Base-by-base conservation (phyloP, 2,329 filamentous ascomycete species). In the Neonectria faginata region DNA sequence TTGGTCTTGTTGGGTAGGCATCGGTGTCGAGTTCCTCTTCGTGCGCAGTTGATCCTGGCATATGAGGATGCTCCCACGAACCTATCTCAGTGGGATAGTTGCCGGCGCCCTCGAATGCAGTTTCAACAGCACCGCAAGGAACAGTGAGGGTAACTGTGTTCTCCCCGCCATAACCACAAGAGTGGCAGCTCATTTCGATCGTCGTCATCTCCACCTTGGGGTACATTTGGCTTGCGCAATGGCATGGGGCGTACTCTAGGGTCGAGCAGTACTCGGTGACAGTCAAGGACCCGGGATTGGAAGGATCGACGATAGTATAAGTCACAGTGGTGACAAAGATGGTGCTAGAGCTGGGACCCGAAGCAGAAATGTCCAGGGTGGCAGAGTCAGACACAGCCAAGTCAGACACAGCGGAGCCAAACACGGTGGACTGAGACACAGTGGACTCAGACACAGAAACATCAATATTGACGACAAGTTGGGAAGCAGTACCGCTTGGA, bases 191-290 rank as follows among this genome's bases (percentile, higher is more conserved):
- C 1, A 50, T 53, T 47, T 45, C 12, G 1, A 64, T 50, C 10
- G 59, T 68, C 7, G 33, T 62, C 66, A 70, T 67, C n/a, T 67
- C 57, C 9, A 63, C 56, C 3, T 29, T 20, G 16, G 67, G 54
- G 3, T 27, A 3, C 18, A 2, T 39, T 20, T 64, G 61, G n/a
- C 54, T 5, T n/a, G 52, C 16, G 20, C 68, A 70, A 5, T 22
- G 33, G 16, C 68, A 70, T 2, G 53, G 64, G 9, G 16, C 9
- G 11, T 64, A 65, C 18, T 42, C 42, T 9, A 70, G 16, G 2
- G 62, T 67, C 5, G 54, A 41, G 20, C 56, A 62, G 12, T 57
- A 33, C 57, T 69, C 57, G 20, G 67, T 64, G 4, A 66, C 48
- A 2, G 59, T 66, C 14, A 69, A 47, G 36, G 51, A 61, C 11